Evolutionary conservation across 75 land plant genomes (phyloP).

Genomic region (Adiantum capillusveneris): DNA sequence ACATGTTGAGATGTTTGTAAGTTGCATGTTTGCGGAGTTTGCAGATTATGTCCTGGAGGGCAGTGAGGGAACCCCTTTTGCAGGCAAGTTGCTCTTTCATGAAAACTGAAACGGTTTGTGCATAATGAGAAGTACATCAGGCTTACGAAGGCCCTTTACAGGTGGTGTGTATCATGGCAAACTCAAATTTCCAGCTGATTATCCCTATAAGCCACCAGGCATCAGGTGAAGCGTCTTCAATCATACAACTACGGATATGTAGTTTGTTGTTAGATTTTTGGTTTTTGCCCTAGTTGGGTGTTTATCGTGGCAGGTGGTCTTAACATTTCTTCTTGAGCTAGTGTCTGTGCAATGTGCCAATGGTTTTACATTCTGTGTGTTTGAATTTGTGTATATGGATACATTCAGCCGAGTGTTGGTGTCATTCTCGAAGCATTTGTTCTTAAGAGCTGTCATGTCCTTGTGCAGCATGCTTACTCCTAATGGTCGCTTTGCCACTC

Average conservation of each 20-base stretch:
- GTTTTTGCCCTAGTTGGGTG: too few relatives aligned
- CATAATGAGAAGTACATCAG: not conserved
- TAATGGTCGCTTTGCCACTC: conserved; percentile 85
- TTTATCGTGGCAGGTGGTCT: too few relatives aligned
- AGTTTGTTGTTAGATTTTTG: too few relatives aligned
- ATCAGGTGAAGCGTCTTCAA: too few relatives aligned
- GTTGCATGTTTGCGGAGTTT: conserved; percentile 2
- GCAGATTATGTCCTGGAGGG: conserved; percentile 97
- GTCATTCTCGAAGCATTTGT: not conserved
- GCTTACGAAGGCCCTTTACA: conserved; percentile 7
- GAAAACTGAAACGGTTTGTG: not conserved
- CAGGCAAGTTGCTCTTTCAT: conserved; percentile 35
- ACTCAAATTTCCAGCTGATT: conserved; percentile 89
- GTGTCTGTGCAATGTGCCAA: too few relatives aligned
- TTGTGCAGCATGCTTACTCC: conserved; percentile 86
- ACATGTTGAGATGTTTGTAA: too few relatives aligned
- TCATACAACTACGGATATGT: too few relatives aligned
- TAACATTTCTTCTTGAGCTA: too few relatives aligned
- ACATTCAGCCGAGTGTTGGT: not conserved
- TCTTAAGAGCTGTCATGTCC: not conserved
- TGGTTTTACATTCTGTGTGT: not conserved
- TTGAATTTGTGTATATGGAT: not conserved
- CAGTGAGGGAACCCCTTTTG: conserved; percentile 90
- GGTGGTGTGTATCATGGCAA: conserved; percentile 96
- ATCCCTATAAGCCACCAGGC: conserved; percentile 91